A percentile compares a stretch with the other conserved stretches of the same genome.
phyloP scores from a whole-genome alignment of 1,284 basidiomycete genomes.

The Naganishia cerealis region DNA sequence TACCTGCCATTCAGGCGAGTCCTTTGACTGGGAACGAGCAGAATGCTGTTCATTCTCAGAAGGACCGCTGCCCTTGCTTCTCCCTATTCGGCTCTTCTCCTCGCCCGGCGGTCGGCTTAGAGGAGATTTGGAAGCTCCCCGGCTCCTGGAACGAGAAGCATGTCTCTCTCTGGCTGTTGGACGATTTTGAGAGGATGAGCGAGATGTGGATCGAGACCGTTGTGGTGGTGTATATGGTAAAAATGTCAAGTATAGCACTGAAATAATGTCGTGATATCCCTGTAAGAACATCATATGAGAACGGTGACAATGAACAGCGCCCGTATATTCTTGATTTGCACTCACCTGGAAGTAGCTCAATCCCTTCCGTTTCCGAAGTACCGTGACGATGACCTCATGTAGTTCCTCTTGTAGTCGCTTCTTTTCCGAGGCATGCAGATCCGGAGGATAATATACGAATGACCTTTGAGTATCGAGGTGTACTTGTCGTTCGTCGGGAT shows the following conservation, averaged over 20 bases:
- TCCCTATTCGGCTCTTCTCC: not conserved
- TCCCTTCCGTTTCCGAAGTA: slow-evolving; percentile 67
- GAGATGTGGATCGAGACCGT: slow-evolving; percentile 26
- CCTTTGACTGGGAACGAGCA: not conserved
- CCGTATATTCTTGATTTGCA: not conserved
- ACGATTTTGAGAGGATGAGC: slow-evolving; percentile 2
- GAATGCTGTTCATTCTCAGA: not conserved
- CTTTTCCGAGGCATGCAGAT: slow-evolving; percentile 43
- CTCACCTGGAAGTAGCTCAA: slow-evolving; percentile 81
- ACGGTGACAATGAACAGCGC: not conserved
- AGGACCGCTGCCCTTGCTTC: not conserved
- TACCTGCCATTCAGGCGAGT: slow-evolving; percentile 60
- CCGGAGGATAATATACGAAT: slow-evolving; percentile 77
- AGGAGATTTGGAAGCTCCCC: slow-evolving; percentile 33
- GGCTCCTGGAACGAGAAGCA: slow-evolving; percentile 43
- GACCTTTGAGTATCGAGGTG: slow-evolving; percentile 80
- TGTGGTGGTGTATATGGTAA: slow-evolving; percentile 31
- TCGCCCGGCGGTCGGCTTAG: slow-evolving; percentile 12
- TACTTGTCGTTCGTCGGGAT: slow-evolving; percentile 80
- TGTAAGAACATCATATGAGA: slow-evolving; percentile 45
- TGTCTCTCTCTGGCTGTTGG: slow-evolving; percentile 40
- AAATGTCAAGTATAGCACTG: slow-evolving; percentile 79
- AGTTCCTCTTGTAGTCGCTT: slow-evolving; percentile 66
- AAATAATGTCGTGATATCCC: slow-evolving; percentile 90
- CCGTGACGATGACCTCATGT: slow-evolving; percentile 69